Evolutionary conservation across 2,329 filamentous ascomycete genomes (phyloP).

Genomic region (Aureobasidium sp.): DNA sequence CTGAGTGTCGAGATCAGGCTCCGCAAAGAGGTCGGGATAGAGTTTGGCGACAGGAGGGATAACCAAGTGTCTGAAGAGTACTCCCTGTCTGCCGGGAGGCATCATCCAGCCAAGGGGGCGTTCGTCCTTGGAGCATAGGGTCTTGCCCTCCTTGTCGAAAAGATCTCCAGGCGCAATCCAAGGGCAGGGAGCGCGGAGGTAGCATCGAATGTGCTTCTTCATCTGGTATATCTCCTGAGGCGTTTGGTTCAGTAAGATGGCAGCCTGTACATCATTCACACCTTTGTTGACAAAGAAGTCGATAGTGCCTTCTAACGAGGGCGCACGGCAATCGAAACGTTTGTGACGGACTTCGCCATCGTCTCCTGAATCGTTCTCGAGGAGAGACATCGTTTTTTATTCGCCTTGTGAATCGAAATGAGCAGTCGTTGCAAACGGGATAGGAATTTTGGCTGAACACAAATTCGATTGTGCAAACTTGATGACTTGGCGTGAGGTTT

Average conservation of each 20-base stretch:
- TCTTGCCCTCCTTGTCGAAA: neutral
- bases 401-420: neutral
- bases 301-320: neutral
- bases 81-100: neutral
- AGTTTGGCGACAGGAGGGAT: neutral
- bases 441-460: neutral
- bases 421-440: neutral
- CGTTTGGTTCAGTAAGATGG: neutral
- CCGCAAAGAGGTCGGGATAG: neutral
- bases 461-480: neutral
- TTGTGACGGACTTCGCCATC: conserved; percentile 4
- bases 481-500: neutral
- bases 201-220: neutral
- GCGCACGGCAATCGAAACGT: neutral
- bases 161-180: neutral
- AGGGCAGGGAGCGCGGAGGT: neutral
- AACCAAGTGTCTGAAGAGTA: neutral
- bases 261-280: neutral
- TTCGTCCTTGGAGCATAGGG: neutral
- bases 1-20: neutral
- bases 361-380: neutral
- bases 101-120: neutral
- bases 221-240: neutral
- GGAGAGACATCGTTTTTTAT: neutral
- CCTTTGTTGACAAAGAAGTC: neutral